Evolutionary conservation across 208 protist genomes (phyloP), one percentile per base, ranked within the genome.

Genomic region (Trypanosomatidae sp.): DNA sequence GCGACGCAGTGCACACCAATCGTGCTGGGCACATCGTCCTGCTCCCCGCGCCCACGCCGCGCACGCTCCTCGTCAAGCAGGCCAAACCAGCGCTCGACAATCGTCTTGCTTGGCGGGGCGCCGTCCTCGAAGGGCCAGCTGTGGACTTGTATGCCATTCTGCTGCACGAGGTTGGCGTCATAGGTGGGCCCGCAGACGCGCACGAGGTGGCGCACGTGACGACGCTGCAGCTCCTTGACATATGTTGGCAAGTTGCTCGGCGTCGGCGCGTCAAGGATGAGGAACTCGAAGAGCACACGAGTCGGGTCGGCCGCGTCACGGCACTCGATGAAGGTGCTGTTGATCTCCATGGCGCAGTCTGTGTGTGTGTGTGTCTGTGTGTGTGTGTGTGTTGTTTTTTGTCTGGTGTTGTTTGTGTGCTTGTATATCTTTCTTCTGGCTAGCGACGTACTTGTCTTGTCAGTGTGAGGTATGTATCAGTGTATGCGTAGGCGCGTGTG

Each of bases 1-100:
- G 91, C 91, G 3, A 95, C 83, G 55, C 91, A 96, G 54, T 96
- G 91, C 43, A 95, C 85, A 6, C 73, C 88, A 32, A 96, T 77
- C 0, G 71, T 79, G 19, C 38, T 16, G 16, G 66, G 66, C 19
- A 40, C 26, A 32, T 51, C 10, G 37, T 54, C 21, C 30, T 49
- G 26, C 45, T 48, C 42, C 27, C 6, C 43, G 5, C 0, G 28
- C 39, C 42, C 54, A 44, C 67, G 6, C 6, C 27, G 30, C 38
- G 28, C 20, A 37, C 71, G 64, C 62, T 90, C 82, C 19, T 18
- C 19, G 43, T 94, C 79, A 5, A 93, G 66, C 19, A 96, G 59
- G 27, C 53, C 40, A 19, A 93, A 66, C 87, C 86, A 94, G 51
- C 63, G 71, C 21, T 74, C 70, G 26, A 95, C 55, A 6, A 95